Evolutionary conservation across 352 stramenopile species (phyloP), one percentile per base, ranked within the genome.

Genomic region (Phytophthora pluvialis): DNA sequence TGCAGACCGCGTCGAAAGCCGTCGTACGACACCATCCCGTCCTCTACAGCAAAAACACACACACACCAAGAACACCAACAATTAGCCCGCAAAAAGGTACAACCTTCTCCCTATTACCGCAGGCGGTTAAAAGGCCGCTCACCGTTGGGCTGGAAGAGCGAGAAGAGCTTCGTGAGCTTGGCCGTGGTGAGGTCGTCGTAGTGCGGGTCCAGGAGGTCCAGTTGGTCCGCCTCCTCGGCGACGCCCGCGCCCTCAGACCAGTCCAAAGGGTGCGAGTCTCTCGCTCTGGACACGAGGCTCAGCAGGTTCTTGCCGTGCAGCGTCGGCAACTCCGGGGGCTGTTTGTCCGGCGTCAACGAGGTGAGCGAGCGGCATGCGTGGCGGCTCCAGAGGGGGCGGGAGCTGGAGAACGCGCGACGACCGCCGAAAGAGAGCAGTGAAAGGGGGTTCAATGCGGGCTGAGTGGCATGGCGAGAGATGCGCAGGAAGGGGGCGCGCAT

Each of bases 151-250:
- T 82, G 48, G 51, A 92, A 92, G 21, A 80, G 66, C 21, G 74
- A 79, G 47, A 93, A 93, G 48, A 93, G 72, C 31, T 88, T 86
- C 6, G 70, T 77, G 29, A 93, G 72, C 47, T 89, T 91, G 50
- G 73, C 75, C 7, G 73, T 88, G 15, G 83, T 95, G 49, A 95
- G 83, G n/a, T n/a, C n/a, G 42, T 95, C 87, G 50, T 93, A 94
- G 64, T 92, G 91, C 36, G 87, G 85, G 28, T 95, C 87, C 81
- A 92, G 89, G 13, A 95, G 72, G 49, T 85, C 86, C 18, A 77
- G 63, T 56, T 88, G 77, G 3, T 90, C 77, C 11, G 72, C 66
- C 5, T 76, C 60, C 10, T 73, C 65, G 5, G 73, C 73, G n/a
- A 58, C 69, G 0, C 29, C 51, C 4, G 49, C 44, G 32, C 71